phyloP scores from a whole-genome alignment of 2,329 filamentous ascomycete species.

The Botrytis paeoniae region DNA sequence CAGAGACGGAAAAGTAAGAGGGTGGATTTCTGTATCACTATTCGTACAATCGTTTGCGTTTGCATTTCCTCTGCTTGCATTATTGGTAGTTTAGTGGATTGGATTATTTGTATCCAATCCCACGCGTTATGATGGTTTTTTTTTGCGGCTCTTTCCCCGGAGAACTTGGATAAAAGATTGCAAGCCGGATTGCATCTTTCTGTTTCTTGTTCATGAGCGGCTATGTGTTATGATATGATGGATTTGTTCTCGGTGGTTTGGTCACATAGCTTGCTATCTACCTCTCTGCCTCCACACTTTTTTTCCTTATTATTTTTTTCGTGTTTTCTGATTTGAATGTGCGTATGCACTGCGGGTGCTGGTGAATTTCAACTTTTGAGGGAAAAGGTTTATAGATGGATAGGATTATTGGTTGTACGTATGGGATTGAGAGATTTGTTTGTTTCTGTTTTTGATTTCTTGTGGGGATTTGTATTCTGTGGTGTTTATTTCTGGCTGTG shows the following conservation, averaged over 20 bases:
- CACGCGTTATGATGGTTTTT: conserved; percentile 2
- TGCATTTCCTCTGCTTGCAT: not conserved
- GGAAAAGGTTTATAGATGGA: conserved; percentile 15
- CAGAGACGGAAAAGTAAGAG: not conserved
- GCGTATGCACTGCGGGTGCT: conserved; percentile 3
- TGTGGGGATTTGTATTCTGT: not conserved
- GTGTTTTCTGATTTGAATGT: not conserved
- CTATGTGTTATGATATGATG: conserved; percentile 15
- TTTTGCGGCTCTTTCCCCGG: not conserved
- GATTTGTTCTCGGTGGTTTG: conserved; percentile 5
- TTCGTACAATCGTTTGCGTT: conserved; percentile 4
- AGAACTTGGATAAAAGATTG: not conserved
- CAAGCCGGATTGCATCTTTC: conserved; percentile 1
- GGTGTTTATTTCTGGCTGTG: not conserved
- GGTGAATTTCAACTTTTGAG: not conserved
- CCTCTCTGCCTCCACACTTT: not conserved
- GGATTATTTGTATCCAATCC: conserved; percentile 6
- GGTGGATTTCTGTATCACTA: conserved; percentile 12
- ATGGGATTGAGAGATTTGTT: conserved; percentile 1
- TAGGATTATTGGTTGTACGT: not conserved
- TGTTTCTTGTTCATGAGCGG: not conserved
- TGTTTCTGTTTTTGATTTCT: not conserved
- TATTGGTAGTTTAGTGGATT: conserved; percentile 16
- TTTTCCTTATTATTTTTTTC: not conserved
- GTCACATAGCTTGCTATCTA: conserved; percentile 14